These are phyloP conservation scores for Aspergillus sp. DNA, from an alignment of 2,329 filamentous ascomycete species.

Conservation along the genomic window DNA sequence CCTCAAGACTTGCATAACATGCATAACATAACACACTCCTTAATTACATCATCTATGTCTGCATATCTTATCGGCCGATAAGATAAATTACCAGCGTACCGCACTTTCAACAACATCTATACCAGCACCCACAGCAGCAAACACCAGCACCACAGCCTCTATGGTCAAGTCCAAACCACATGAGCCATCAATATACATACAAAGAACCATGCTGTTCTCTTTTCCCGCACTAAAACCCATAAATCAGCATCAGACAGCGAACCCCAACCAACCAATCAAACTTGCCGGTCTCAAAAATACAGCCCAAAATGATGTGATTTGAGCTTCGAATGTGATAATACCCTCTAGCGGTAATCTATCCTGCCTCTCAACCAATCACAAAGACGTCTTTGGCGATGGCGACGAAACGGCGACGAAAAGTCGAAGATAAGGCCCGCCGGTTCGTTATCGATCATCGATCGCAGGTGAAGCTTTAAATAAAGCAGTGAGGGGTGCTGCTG, in stretches of 20 bases:
- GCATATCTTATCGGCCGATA: slow-evolving; percentile 8
- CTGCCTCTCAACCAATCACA: background rate
- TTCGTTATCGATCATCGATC: background rate
- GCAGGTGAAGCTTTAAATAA: background rate
- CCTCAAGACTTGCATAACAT: background rate
- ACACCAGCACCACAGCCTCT: background rate
- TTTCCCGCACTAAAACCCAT: background rate
- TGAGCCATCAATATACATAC: too few relatives aligned
- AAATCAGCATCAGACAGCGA: background rate
- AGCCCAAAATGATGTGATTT: slow-evolving; percentile 7
- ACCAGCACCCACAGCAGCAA: background rate
- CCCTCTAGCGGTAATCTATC: background rate
- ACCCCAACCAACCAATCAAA: background rate
- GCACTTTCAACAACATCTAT: background rate
- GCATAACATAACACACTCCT: background rate
- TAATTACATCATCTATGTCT: background rate
- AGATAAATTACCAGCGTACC: background rate
- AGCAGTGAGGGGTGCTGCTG: background rate
- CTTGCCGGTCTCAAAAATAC: background rate
- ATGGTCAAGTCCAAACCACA: too few relatives aligned
- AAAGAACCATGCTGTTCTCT: background rate
- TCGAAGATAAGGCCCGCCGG: background rate
- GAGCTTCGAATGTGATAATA: background rate
- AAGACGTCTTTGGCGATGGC: background rate
- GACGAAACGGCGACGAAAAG: too few relatives aligned